Evolutionary conservation across 2,329 filamentous ascomycete species (phyloP), one percentile per base, ranked within the genome.

Genomic region (Neonectria magnoliae): DNA sequence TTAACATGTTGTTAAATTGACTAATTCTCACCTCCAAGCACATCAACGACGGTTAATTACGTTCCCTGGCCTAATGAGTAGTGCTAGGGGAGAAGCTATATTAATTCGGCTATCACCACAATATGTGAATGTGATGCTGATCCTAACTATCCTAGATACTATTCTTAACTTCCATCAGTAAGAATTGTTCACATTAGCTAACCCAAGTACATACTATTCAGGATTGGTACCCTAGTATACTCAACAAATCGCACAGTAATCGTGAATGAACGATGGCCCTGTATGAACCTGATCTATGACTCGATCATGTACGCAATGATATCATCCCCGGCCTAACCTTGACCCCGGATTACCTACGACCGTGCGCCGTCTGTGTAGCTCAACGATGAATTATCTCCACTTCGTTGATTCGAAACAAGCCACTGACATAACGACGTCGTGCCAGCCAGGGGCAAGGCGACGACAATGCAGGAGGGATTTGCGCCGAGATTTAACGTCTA

Each of bases 321-420:
- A 3, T 16, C 9, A 36, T 53, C 29, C 5, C 50, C 38, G 52
- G 48, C 42, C 20, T 36, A 70, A 70, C 38, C 20, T 31, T 66
- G 50, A 22, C 59, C 57, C 62, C 62, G 52, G 57, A 59, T 66
- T 59, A 66, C 62, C 20, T 13, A 9, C 33, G 20, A 20, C 27
- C 16, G 13, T 54, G 5, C 36, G 48, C 51, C 47, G 68, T 29
- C 42, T 57, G 25, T 58, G 52, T 63, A 71, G 66, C 68, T 72
- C 65, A 69, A 69, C 47, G 29, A 61, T 56, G 5, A 25, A 25
- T 47, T 63, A 53, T 62, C 57, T 65, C 53, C 45, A 36, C 1
- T 16, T 27, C 29, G 38, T 61, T 20, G 47, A 55, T 33, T 41
- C 56, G 54, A 67, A 62, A 60, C 64, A 64, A 56, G 56, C 57